phyloP scores from a whole-genome alignment of 371 early-diverging fungal genomes.

The Gilbertella persicaria region DNA sequence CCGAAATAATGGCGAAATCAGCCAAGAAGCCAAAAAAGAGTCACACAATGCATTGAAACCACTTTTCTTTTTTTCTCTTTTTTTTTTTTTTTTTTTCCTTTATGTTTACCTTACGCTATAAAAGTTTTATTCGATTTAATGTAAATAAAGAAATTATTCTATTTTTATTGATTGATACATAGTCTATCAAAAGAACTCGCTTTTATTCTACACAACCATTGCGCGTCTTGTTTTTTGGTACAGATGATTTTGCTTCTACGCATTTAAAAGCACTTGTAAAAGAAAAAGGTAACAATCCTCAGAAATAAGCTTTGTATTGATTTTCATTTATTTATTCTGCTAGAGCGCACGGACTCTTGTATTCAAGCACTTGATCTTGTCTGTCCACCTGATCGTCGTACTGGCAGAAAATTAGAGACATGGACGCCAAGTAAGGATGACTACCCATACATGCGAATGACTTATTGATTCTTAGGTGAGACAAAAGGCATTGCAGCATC shows the following conservation, averaged over 20 bases:
- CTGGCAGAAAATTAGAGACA: constrained; percentile 46
- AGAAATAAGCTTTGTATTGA: no score
- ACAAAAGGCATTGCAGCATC: constrained; percentile 45
- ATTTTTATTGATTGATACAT: not conserved
- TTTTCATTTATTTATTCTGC: not conserved
- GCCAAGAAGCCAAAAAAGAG: constrained; percentile 1
- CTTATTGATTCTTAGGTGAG: constrained; percentile 18
- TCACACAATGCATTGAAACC: not conserved
- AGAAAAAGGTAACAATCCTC: constrained; percentile 52
- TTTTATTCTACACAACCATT: constrained; percentile 6
- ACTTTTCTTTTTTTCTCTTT: not conserved
- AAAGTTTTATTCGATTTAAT: not conserved
- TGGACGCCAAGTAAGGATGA: constrained; percentile 37
- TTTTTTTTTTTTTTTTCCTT: not conserved
- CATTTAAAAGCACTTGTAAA: constrained; percentile 63
- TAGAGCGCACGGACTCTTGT: constrained; percentile 19
- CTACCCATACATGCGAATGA: not conserved
- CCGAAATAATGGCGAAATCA: not conserved
- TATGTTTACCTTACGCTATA: not conserved
- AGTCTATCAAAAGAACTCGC: not conserved
- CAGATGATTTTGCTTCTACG: constrained; percentile 76
- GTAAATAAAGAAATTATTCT: constrained; percentile 2
- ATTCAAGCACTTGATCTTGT: constrained; percentile 69
- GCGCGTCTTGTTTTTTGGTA: constrained; percentile 80
- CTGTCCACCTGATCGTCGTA: constrained; percentile 61